Evolutionary conservation across 148 eudicot genomes (phyloP), one percentile per base, ranked within the genome.

Genomic region (Arctostaphylos glauca): DNA sequence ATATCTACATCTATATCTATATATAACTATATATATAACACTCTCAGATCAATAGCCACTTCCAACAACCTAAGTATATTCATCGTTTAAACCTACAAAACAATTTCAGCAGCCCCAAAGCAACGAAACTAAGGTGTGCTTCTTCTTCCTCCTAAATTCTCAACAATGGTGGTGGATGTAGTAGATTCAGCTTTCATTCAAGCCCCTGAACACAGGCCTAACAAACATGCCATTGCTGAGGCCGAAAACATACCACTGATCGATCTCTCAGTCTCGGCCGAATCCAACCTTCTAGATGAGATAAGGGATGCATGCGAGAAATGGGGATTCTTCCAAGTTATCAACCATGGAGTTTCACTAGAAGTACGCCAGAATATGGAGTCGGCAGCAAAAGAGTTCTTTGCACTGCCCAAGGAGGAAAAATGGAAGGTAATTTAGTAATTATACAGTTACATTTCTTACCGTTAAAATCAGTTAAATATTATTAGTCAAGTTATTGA

Each of bases 161-260:
- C 23, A 15, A 43, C 52, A 19, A 79, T 83, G 74, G 75, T 2
- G 47, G 38, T 31, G 1, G 85, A 83, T 58, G 9, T 1, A 23
- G 73, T 83, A 2, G 85, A 87, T 54, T 82, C 87, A 71, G 86
- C 89, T 1, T 93, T 88, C 85, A 86, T 89, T 60, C 96, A 91
- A 85, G 79, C 90, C 60, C 15, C 66, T 59, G 91, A 91, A 18
- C 87, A 83, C 84, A 82, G 92, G 85, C 92, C 92, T n/a, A n/a
- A n/a, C 9, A 87, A 79, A 49, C 76, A 54, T 55, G 38, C 81
- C 73, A 81, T 77, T 12, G 52, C 38, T 14, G 83, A 85, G 68
- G 92, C 87, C 44, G 77, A 89, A 18, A 84, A 71, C 59, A 87
- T 90, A 80, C 84, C 84, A 2, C 0, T 74, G 16, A 82, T 82